phyloP scores from a whole-genome alignment of 2,329 filamentous ascomycete genomes.

The Teratosphaeria destructans region DNA sequence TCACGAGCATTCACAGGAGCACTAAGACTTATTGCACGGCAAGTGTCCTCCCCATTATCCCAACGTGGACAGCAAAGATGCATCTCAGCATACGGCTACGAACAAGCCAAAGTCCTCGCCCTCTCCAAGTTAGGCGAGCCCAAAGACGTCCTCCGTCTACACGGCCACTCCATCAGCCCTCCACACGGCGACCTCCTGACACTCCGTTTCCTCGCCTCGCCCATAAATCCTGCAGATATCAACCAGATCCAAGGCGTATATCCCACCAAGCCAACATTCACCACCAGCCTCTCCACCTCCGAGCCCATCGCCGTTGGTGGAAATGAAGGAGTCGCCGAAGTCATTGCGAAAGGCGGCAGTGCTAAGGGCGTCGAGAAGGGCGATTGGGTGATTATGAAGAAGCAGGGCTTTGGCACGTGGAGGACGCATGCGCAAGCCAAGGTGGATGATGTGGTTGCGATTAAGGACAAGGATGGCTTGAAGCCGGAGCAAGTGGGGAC shows the following conservation, averaged over 20 bases:
- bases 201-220: constrained; percentile 76
- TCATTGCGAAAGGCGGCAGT: constrained; percentile 57
- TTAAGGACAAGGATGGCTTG: constrained; percentile 61
- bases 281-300: constrained; percentile 62
- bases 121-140: constrained; percentile 69
- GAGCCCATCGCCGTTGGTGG: constrained; percentile 69
- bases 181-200: constrained; percentile 61
- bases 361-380: constrained; percentile 57
- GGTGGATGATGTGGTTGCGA: constrained; percentile 52
- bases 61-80: constrained; percentile 25
- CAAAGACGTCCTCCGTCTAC: constrained; percentile 56
- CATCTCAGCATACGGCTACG: constrained; percentile 63
- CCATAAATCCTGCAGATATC: constrained; percentile 95
- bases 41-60: neutral
- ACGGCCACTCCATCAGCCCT: constrained; percentile 67
- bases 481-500: constrained; percentile 72
- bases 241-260: constrained; percentile 98
- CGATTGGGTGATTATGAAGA: constrained; percentile 88
- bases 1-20: neutral
- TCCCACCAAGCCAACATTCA: constrained; percentile 71
- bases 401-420: constrained; percentile 84
- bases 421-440: constrained; percentile 70
- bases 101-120: constrained; percentile 71
- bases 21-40: neutral
- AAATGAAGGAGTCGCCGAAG: constrained; percentile 90